Conservation (phyloP, 2,329 filamentous ascomycete species). For the Alternaria hordeiaustralica region DNA sequence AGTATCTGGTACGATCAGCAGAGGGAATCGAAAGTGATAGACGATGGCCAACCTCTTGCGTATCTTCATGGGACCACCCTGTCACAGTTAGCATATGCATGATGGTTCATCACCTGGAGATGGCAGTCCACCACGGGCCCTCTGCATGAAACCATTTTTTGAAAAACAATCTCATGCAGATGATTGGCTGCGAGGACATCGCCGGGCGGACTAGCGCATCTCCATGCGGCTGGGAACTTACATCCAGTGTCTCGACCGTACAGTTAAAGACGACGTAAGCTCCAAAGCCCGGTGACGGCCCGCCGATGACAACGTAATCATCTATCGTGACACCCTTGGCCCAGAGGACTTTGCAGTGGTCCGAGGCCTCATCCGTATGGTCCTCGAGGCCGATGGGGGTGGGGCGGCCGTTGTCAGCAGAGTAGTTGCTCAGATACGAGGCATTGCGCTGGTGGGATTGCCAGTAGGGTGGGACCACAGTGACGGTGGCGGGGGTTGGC, state of each 20-base stretch:
- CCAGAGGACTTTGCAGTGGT: constrained; percentile 66
- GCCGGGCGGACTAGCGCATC: constrained; percentile 19
- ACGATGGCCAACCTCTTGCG: constrained; percentile 60
- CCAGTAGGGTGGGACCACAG: constrained; percentile 57
- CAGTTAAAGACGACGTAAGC: constrained; percentile 97
- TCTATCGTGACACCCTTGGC: constrained; percentile 67
- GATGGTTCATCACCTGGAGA: constrained; percentile 1
- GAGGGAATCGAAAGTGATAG: not conserved
- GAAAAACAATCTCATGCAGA: not conserved
- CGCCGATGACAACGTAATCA: constrained; percentile 67
- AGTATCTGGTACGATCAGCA: constrained; percentile 68
- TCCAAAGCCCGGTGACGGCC: constrained; percentile 67
- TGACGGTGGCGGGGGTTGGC: constrained; percentile 27
- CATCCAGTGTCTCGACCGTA: constrained; percentile 82
- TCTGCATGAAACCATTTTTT: constrained; percentile 19
- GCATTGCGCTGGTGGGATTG: constrained; percentile 49
- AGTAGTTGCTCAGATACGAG: constrained; percentile 45
- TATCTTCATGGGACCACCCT: constrained; percentile 65
- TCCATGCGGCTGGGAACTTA: constrained; percentile 54
- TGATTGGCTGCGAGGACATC: constrained; percentile 25
- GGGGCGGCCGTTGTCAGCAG: constrained; percentile 43
- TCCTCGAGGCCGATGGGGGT: constrained; percentile 67
- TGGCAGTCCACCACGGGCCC: constrained; percentile 5
- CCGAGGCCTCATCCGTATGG: constrained; percentile 65
- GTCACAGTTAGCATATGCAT: constrained; percentile 18